Base-by-base conservation (phyloP, 208 protist genomes). In the Leishmania braziliensis region DNA sequence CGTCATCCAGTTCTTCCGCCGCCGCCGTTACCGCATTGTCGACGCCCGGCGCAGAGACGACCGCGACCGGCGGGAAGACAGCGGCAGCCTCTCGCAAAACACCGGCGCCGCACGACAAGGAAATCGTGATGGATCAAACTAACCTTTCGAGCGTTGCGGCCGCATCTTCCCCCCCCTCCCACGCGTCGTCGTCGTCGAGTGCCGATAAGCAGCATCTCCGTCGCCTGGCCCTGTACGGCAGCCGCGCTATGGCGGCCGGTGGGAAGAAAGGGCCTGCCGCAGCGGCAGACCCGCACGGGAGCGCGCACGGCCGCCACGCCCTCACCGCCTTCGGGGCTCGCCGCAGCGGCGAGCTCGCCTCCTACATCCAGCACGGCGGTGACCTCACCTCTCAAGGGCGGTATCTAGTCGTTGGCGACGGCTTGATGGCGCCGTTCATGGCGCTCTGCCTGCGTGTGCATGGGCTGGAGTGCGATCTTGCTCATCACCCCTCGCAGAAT, bases 371-470 rank as follows among this genome's bases (percentile, higher is more conserved):
- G 66, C 82, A 77, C 33, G 75, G 84, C 36, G 85, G 84, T 39
- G 87, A 93, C 23, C 76, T 96, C n/a, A 87, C 75, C 29, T 86
- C 91, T 39, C 83, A 88, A 36, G 90, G 86, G 3, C 96, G 95
- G 73, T 98, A 97, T 80, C 84, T 98, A 6, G 95, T 98, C 54
- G 89, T 98, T 14, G 96, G 96, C 1, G 96, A 98, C 82, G 92
- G 94, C 20, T 83, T 98, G 62, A 96, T 98, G 92, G 93, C 93
- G 1, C 96, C 96, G 1, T 97, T 98, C 79, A 98, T 98, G 96
- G 95, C 96, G 29, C 82, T 98, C 29, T 97, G 95, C 75, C 89
- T 98, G 78, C 92, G 95, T 48, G 91, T 95, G 14, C 93, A 97
- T 80, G 95, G 95, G 53, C 85, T 98, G 5, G 90, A 96, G 65